These are phyloP conservation scores for Blastocystis sp. DNA, from an alignment of 352 stramenopile species.

Conservation along the genomic window DNA sequence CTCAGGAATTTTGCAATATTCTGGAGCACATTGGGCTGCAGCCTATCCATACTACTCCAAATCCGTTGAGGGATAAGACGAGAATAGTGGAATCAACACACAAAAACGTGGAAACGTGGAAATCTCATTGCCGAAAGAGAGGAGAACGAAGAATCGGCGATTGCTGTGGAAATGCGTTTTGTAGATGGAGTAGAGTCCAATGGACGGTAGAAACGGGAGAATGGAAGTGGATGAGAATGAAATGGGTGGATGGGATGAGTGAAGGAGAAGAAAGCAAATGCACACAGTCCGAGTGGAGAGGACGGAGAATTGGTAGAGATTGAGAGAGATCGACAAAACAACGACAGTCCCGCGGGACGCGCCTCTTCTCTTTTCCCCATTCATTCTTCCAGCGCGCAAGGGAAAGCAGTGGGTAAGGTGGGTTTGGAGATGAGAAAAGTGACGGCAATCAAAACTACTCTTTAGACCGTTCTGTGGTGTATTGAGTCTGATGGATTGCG, in stretches of 20 bases:
- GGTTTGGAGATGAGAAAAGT: neutral
- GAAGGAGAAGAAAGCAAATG: neutral
- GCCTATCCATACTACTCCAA: constrained; percentile 7
- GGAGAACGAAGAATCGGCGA: neutral
- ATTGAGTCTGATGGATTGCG: constrained; percentile 1
- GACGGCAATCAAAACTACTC: constrained; percentile 17
- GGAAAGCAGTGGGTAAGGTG: too few species aligned
- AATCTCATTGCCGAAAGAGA: neutral
- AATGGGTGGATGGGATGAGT: neutral
- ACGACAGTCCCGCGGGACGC: too few species aligned
- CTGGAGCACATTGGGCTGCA: constrained; percentile 43
- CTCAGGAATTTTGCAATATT: constrained; percentile 67
- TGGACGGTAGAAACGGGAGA: neutral
- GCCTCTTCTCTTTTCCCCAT: too few species aligned
- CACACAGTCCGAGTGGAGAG: too few species aligned
- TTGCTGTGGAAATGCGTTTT: neutral
- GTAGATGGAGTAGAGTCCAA: neutral
- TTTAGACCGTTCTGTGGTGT: neutral
- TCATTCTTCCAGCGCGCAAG: too few species aligned
- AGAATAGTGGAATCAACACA: constrained; percentile 8
- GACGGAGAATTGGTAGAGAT: too few species aligned
- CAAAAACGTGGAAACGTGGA: constrained; percentile 39
- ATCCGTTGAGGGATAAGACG: neutral
- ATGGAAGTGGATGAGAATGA: neutral
- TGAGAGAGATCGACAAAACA: too few species aligned